These are phyloP conservation scores for Verticillium nubilum DNA, from an alignment of 2,329 filamentous ascomycete genomes.

Conservation along the genomic window DNA sequence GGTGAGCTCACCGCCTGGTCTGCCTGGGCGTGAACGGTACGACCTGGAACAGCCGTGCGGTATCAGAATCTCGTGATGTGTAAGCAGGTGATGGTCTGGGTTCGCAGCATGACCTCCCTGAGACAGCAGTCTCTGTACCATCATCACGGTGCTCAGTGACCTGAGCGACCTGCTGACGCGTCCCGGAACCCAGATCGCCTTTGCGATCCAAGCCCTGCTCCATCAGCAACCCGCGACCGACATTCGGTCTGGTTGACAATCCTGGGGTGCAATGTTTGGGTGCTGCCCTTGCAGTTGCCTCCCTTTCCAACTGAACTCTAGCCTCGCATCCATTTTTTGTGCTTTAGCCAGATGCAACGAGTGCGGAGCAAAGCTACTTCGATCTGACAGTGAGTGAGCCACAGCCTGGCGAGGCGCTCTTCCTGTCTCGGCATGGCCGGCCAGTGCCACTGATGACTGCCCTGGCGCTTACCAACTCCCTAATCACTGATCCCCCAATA, in stretches of 20 bases:
- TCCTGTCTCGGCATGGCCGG: neutral
- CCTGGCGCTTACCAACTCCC: conserved; percentile 8
- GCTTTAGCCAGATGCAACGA: neutral
- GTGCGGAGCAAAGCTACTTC: neutral
- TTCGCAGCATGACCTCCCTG: neutral
- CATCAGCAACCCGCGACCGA: too few species aligned
- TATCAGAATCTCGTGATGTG: neutral
- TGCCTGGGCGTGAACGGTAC: neutral
- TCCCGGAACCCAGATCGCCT: too few species aligned
- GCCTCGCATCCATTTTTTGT: neutral
- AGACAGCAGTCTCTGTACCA: neutral
- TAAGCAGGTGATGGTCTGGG: neutral
- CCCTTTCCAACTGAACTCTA: neutral
- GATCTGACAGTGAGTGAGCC: neutral
- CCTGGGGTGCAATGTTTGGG: neutral
- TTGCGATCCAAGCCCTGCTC: too few species aligned
- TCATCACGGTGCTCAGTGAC: neutral
- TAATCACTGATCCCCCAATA: conserved; percentile 4
- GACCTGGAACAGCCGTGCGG: neutral
- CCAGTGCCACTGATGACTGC: neutral
- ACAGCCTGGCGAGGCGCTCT: too few species aligned
- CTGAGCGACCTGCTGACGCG: too few species aligned
- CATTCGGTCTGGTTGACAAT: neutral
- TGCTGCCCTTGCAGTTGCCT: neutral
- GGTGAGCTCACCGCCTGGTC: neutral